Conservation (phyloP, 2,329 filamentous ascomycete genomes). For the Venturia oleaginea region DNA sequence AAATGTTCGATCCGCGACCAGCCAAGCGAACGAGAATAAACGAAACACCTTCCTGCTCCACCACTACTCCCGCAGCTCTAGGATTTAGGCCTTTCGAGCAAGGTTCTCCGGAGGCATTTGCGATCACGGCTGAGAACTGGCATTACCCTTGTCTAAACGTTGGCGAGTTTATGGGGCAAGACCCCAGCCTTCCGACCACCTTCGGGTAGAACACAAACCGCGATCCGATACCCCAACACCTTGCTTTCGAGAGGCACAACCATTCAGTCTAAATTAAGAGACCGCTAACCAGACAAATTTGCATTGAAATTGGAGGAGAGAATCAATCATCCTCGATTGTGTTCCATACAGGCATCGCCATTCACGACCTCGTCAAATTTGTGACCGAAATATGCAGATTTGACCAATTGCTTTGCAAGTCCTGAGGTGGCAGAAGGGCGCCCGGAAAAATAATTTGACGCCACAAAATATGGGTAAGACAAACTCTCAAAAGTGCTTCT, state of each 20-base stretch:
- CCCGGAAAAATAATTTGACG: not conserved
- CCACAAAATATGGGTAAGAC: not conserved
- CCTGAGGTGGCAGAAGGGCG: not conserved
- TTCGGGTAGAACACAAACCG: not conserved
- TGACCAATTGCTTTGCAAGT: not conserved
- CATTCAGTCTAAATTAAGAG: not conserved
- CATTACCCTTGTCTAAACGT: not conserved
- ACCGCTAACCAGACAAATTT: too few relatives aligned
- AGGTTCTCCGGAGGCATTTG: not conserved
- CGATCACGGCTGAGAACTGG: not conserved
- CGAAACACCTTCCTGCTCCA: not conserved
- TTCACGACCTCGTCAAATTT: not conserved
- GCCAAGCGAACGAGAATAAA: not conserved
- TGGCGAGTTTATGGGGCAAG: not conserved
- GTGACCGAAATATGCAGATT: not conserved
- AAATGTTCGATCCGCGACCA: not conserved
- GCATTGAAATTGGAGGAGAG: not conserved
- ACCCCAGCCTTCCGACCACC: not conserved
- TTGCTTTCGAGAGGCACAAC: not conserved
- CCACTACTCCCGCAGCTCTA: not conserved
- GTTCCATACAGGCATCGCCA: not conserved
- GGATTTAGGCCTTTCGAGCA: not conserved
- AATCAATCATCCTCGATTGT: not conserved
- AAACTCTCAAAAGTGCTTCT: too few relatives aligned
- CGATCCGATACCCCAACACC: not conserved